Base-by-base conservation (phyloP, 2,329 filamentous ascomycete genomes). In the Lecanicillium sp. region DNA sequence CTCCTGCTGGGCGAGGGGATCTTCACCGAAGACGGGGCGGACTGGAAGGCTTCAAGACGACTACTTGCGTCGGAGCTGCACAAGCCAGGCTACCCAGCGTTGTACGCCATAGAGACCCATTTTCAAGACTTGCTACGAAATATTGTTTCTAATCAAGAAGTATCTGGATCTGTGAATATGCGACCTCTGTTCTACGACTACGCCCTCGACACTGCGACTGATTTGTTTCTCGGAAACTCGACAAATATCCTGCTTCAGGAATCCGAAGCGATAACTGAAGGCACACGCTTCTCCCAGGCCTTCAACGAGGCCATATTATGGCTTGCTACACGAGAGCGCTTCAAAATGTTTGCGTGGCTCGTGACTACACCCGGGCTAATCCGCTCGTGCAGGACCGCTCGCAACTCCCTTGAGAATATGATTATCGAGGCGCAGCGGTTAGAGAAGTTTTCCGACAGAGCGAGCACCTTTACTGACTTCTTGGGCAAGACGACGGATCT, bases 271-370 rank as follows among this genome's bases (percentile, higher is more conserved):
- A 33, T 15, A 7, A 29, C 18, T 11, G 37, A 38, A 22, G 37
- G 37, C 9, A 33, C 14, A 8, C 37, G 37, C 5, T 38, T 38
- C 30, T 38, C 39, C 3, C 17, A 37, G 11, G 29, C 34, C 14
- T 36, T 41, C 19, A 37, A 37, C 14, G 15, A 38, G 5, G 29
- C 39, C 14, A 32, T 27, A 22, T 16, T 12, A 20, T 42, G 31
- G 35, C 39, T 41, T 4, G 35, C 39, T 4, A 41, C 29, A 3
- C 28, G 39, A 20, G 39, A 41, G 19, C 39, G 39, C 5, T 41
- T 41, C 39, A 41, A 41, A 17, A 34, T 37, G 39, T 37, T 41
- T 14, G 39, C 39, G 11, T 41, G 39, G 39, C 34, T 41, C 6
- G 39, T 41, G 4, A 34, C 39, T 9, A 37, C 34, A 18, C 39